Conservation (phyloP, 2,329 filamentous ascomycete species). For the Xylariales sp. region DNA sequence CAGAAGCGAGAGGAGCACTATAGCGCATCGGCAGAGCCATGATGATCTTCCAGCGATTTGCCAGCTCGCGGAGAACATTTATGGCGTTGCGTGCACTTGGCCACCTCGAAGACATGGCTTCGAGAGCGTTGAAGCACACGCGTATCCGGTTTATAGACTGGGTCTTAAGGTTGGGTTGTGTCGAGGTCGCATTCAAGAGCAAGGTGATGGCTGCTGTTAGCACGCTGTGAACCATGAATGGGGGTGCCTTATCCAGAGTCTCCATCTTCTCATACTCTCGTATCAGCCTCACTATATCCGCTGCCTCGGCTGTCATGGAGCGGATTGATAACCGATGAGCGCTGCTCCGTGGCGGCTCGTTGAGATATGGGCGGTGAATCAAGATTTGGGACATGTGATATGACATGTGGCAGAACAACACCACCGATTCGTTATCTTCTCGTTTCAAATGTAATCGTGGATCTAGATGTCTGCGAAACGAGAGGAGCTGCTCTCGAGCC, state of each 20-base stretch:
- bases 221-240: neutral
- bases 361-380: neutral
- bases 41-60: neutral
- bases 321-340: neutral
- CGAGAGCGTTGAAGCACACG: neutral
- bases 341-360: neutral
- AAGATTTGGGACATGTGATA: conserved; percentile 1
- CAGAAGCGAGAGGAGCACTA: neutral
- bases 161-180: neutral
- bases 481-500: neutral
- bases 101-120: neutral
- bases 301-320: neutral
- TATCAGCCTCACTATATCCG: neutral
- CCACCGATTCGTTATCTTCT: neutral
- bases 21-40: neutral
- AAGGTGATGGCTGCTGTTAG: neutral
- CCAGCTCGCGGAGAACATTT: neutral
- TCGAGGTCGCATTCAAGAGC: neutral
- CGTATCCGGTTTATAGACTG: neutral
- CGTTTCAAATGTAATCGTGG: neutral
- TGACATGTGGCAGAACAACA: neutral
- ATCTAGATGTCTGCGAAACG: neutral
- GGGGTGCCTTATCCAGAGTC: neutral
- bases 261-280: neutral
- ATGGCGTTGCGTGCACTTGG: neutral